Base-by-base conservation (phyloP, 768 basidiomycete species). In the Lepiota venenata region DNA sequence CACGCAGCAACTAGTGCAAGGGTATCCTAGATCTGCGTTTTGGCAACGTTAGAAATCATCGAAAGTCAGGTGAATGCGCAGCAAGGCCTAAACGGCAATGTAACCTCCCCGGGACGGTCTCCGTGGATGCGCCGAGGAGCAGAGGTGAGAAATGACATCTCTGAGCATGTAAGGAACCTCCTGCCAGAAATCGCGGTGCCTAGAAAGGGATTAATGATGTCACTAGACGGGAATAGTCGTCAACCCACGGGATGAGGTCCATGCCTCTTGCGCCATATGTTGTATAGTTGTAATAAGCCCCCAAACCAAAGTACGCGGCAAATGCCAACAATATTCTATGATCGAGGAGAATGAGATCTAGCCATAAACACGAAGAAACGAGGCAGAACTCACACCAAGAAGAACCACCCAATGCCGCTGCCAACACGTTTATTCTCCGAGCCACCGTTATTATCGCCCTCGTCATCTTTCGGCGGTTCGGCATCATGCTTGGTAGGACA, bases 181-280 rank as follows among this genome's bases (percentile, higher is more conserved):
- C 66, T 83, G 74, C 91, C 91, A 93, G 69, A 93, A 93, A 64
- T 92, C 89, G 46, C 91, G 88, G 69, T 93, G 91, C 56, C 90
- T 93, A 58, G 12, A 25, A 57, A 45, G 39, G 40, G 39, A 56
- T 60, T 46, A 61, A 50, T 11, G 40, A 50, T 50, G 56, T 10
- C 45, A 29, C n/a, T 48, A 40, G 12, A 16, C 46, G 52, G 27
- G n/a, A 47, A 38, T 36, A 35, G 18, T 22, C 9, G 37, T 25
- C 36, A 47, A 79, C 90, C 66, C 66, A 91, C 89, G 91, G 91
- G 66, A 93, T 84, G 50, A 93, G 76, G 68, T 94, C 92, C 66
- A 75, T 72, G 12, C 93, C 93, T 21, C 83, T 79, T 8, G 92
- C 88, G 16, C 92, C 92, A 64, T 94, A 95, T 16, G 83, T 89